A percentile compares a stretch with the other conserved stretches of the same genome.
Conservation (phyloP, 768 basidiomycete genomes). For the Lactifluus subvellereus region DNA sequence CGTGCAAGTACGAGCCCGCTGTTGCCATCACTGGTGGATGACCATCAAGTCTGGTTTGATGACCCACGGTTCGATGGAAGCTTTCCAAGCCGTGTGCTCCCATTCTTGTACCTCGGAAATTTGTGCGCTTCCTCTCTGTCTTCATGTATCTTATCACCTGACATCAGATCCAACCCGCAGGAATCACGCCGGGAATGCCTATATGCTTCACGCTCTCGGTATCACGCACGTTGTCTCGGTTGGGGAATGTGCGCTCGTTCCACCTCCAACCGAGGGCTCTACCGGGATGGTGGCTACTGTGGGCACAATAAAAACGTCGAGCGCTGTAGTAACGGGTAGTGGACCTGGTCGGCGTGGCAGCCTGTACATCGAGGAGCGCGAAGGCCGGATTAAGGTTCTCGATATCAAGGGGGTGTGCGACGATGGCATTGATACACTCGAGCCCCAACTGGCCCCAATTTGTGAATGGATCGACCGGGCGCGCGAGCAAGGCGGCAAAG, state of each 20-base stretch:
- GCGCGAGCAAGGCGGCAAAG: conserved; percentile 73
- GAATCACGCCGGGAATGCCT: conserved; percentile 90
- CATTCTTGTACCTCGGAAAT: conserved; percentile 92
- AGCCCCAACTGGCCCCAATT: conserved; percentile 81
- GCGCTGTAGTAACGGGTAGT: conserved; percentile 37
- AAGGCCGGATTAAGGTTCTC: conserved; percentile 84
- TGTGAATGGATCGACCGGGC: conserved; percentile 94
- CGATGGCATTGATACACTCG: conserved; percentile 92
- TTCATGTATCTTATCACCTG: conserved; percentile 21
- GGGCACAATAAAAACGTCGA: background rate
- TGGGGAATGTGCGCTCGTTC: conserved; percentile 87
- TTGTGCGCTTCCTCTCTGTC: conserved; percentile 50
- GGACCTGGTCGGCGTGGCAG: conserved; percentile 56
- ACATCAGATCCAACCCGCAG: conserved; percentile 35
- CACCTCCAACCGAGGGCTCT: conserved; percentile 44
- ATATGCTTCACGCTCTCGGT: conserved; percentile 92
- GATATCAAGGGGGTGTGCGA: conserved; percentile 92
- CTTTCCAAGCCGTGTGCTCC: conserved; percentile 89
- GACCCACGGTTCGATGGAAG: conserved; percentile 91
- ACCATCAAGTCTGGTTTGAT: conserved; percentile 93
- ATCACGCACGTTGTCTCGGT: conserved; percentile 98
- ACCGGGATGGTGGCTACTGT: background rate
- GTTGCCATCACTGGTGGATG: conserved; percentile 55
- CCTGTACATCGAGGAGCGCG: conserved; percentile 82
- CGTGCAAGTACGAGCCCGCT: conserved; percentile 67